Percentiles rank a stretch among this genome's conserved stretches.
Conservation (phyloP, 2,329 filamentous ascomycete species). For the Malbranchea zuffiana region DNA sequence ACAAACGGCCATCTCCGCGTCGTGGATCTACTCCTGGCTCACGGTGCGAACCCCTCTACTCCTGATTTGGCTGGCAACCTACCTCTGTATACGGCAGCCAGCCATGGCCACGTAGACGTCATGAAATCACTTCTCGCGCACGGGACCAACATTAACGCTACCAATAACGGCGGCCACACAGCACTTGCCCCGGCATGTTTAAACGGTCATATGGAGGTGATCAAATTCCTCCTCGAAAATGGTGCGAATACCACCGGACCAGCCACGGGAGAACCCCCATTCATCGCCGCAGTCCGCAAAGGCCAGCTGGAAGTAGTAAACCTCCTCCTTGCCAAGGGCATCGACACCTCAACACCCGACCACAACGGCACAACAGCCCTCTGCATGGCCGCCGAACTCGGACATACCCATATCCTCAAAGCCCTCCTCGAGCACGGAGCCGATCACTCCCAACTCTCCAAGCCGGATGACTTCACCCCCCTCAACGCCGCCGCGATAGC, state of each 20-base stretch:
- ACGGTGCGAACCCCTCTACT: conserved; percentile 1
- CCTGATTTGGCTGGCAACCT: not conserved
- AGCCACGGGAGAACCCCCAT: too few species aligned
- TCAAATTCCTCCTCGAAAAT: not conserved
- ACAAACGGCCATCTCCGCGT: too few species aligned
- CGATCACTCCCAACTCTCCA: not conserved
- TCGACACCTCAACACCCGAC: not conserved
- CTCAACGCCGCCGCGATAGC: conserved; percentile 1
- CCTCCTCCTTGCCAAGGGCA: conserved; percentile 9
- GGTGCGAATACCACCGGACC: too few species aligned
- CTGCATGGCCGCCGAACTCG: too few species aligned
- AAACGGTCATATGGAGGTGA: conserved; percentile 4
- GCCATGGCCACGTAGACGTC: not conserved
- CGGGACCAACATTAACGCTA: not conserved
- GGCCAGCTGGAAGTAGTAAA: conserved; percentile 16
- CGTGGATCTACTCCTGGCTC: not conserved
- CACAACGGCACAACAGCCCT: too few species aligned
- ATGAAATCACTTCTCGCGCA: conserved; percentile 2
- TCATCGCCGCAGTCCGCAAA: conserved; percentile 14
- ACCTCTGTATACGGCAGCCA: conserved; percentile 1
- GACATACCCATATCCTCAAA: too few species aligned
- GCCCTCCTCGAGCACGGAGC: not conserved
- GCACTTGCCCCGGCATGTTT: not conserved
- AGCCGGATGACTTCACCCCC: conserved; percentile 1
- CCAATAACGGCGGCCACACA: not conserved